Percentiles rank a stretch among this genome's conserved stretches.
Conservation (phyloP, 1,139 yeast species). For the Sugiyamaella sp. region DNA sequence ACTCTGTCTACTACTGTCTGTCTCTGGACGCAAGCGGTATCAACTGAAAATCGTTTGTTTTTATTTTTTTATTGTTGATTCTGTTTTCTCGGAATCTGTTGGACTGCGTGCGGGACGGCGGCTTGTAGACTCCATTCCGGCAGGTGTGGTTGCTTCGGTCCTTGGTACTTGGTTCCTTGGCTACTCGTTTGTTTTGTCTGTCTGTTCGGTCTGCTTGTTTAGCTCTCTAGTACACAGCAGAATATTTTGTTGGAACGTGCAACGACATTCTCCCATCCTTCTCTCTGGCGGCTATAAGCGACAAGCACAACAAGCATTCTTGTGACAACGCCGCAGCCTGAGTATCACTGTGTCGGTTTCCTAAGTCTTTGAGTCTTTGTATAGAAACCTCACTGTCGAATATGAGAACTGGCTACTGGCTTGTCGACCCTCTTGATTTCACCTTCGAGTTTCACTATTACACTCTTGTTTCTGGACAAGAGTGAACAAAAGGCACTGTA, state of each 20-base stretch:
- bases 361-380: neutral
- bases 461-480: neutral
- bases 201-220: too few relatives aligned
- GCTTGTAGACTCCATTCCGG: too few relatives aligned
- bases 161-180: too few relatives aligned
- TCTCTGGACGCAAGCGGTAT: neutral
- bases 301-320: too few relatives aligned
- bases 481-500: neutral
- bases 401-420: neutral
- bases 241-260: too few relatives aligned
- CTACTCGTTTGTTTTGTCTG: too few relatives aligned
- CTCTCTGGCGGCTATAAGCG: too few relatives aligned
- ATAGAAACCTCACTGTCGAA: neutral
- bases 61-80: neutral
- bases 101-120: too few relatives aligned
- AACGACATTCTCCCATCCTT: too few relatives aligned
- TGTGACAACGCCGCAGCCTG: too few relatives aligned
- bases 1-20: constrained; percentile 1
- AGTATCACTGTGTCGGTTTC: neutral
- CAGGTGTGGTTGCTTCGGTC: too few relatives aligned
- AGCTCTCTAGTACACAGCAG: too few relatives aligned
- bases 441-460: neutral
- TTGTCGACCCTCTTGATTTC: neutral
- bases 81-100: neutral
- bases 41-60: neutral